Base-by-base conservation (phyloP, 148 eudicot species). In the Rhododendron henanense region DNA sequence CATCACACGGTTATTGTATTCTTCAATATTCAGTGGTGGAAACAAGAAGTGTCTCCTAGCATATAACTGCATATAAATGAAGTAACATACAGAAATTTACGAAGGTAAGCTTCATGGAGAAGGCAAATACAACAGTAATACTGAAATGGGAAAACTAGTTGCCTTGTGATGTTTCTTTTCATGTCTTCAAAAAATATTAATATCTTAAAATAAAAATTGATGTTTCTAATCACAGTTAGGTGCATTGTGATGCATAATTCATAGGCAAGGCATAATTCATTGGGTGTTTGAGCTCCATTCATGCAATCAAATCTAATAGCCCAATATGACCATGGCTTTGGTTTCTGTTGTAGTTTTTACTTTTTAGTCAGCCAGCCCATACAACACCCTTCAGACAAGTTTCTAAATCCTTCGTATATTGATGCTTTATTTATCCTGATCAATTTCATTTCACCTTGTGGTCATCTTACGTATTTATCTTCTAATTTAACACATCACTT, bases 21-120 rank as follows among this genome's bases (percentile, higher is more conserved):
- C 98, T 84, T 97, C 98, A 84, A 97, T 94, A 81, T 90, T 97
- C 55, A 97, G 89, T 14, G 98, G 93, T 71, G 99, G 98, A 84
- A 93, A 93, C 86, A 97, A 91, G 85, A 97, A 97, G 90, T 94
- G 98, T 84, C 99, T 94, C 82, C 99, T 92, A 77, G 99, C 99
- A 89, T 95, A 97, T 79, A 97, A 88, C 99, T 94, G 94, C 90
- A 89, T 50, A 85, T 65, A 61, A 44, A 50, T 87, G n/a, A 78
- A 47, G 16, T 78, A 71, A 83, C 67, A 78, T 9, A 48, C 75
- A 83, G 21, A 19, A 76, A 50, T 31, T 6, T 6, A 63, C 3
- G 25, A 87, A 78, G 31, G 48, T 35, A 14, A 45, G 44, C 41
- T 41, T 28, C 33, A 61, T n/a, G 47, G 78, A 53, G 76, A 45